phyloP scores from a whole-genome alignment of 2,329 filamentous ascomycete genomes.

The Ilyonectria robusta region DNA sequence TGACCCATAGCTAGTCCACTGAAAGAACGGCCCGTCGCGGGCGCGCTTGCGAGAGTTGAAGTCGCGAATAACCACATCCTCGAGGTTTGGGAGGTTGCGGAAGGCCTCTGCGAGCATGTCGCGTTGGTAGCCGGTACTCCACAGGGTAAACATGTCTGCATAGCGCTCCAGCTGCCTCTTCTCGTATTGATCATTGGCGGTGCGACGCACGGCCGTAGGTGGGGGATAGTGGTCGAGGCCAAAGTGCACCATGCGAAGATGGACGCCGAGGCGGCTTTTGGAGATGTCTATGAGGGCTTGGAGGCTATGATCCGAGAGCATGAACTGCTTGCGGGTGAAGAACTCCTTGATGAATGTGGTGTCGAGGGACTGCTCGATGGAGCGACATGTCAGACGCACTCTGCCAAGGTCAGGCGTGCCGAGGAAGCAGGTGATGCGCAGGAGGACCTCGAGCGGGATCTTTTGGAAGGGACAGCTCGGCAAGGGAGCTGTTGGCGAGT shows the following conservation, averaged over 20 bases:
- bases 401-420: constrained; percentile 68
- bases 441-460: constrained; percentile 72
- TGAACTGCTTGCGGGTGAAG: constrained; percentile 77
- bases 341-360: constrained; percentile 72
- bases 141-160: constrained; percentile 48
- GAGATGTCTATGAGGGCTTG: constrained; percentile 68
- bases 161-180: constrained; percentile 36
- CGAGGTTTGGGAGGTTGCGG: constrained; percentile 65
- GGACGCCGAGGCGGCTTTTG: constrained; percentile 57
- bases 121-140: constrained; percentile 61
- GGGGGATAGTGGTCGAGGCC: constrained; percentile 47
- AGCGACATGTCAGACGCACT: constrained; percentile 69
- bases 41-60: constrained; percentile 64
- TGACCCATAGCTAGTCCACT: constrained; percentile 71
- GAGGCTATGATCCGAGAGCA: constrained; percentile 71
- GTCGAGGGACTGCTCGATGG: constrained; percentile 68
- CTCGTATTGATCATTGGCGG: constrained; percentile 27
- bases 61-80: constrained; percentile 72
- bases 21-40: constrained; percentile 60
- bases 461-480: constrained; percentile 45
- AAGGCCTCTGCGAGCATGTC: constrained; percentile 72
- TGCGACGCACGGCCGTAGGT: constrained; percentile 7
- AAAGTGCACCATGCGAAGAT: constrained; percentile 56
- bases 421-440: constrained; percentile 67
- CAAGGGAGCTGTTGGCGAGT: neutral